phyloP scores from a whole-genome alignment of 495 filamentous ascomycete species.

The Aspergillus sclerotioniger region DNA sequence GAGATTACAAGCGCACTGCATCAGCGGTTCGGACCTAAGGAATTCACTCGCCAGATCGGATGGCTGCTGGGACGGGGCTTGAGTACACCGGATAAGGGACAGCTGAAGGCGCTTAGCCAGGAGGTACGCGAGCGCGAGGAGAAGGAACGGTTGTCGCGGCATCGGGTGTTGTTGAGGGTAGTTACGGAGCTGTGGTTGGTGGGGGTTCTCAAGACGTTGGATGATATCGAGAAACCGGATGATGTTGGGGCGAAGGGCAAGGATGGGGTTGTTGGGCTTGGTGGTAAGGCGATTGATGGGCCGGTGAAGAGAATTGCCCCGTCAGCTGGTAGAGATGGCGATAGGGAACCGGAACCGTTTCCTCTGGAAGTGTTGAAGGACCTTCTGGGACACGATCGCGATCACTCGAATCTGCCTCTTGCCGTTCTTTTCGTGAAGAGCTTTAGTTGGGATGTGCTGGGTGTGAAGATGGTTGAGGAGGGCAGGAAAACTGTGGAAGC shows the following conservation, averaged over 20 bases:
- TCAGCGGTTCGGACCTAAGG: slow-evolving; percentile 86
- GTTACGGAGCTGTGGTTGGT: slow-evolving; percentile 97
- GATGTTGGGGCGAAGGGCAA: slow-evolving; percentile 70
- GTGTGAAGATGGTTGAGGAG: slow-evolving; percentile 67
- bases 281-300: slow-evolving; percentile 55
- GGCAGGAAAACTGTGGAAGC: slow-evolving; percentile 81
- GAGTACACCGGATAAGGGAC: slow-evolving; percentile 84
- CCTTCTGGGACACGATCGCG: slow-evolving; percentile 85
- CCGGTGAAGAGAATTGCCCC: slow-evolving; percentile 40
- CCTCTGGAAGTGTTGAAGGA: slow-evolving; percentile 96
- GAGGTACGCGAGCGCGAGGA: slow-evolving; percentile 93
- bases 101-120: slow-evolving; percentile 71
- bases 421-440: slow-evolving; percentile 93
- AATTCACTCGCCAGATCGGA: slow-evolving; percentile 88
- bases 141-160: slow-evolving; percentile 84
- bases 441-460: slow-evolving; percentile 93
- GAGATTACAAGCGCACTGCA: slow-evolving; percentile 93
- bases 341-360: slow-evolving; percentile 70
- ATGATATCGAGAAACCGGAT: slow-evolving; percentile 84
- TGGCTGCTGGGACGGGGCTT: slow-evolving; percentile 92
- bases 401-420: slow-evolving; percentile 87
- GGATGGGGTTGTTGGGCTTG: slow-evolving; percentile 47
- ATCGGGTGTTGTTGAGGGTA: slow-evolving; percentile 81
- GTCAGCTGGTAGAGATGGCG: slow-evolving; percentile 33
- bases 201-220: slow-evolving; percentile 78